Evolutionary conservation across 345 rosid species (phyloP).

Genomic region (Syzygium grande): DNA sequence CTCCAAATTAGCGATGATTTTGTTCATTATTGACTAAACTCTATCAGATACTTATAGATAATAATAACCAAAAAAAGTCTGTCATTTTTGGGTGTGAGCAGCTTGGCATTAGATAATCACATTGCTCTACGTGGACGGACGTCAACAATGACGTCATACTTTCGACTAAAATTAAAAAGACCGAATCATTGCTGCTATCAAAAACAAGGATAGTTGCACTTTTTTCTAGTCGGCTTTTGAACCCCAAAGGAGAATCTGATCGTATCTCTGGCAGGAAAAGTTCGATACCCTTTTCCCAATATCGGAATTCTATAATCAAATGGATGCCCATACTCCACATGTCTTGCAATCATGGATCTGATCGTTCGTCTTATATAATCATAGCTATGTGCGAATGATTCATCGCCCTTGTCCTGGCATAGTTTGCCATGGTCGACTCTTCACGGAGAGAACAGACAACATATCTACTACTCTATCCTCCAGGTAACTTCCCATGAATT

Average conservation of each 20-base stretch:
- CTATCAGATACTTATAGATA: not conserved
- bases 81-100: not conserved
- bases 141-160: not conserved
- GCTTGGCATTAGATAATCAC: not conserved
- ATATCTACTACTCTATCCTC: not conserved
- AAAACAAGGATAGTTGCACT: not conserved
- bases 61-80: not conserved
- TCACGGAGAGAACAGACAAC: not conserved
- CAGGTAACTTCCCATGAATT: not conserved
- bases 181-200: not conserved
- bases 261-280: not conserved
- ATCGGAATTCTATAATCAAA: not conserved
- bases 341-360: not conserved
- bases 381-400: not conserved
- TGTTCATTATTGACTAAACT: not conserved
- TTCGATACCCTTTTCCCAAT: not conserved
- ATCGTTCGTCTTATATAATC: not conserved
- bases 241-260: not conserved
- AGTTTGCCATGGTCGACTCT: not conserved
- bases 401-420: not conserved
- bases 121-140: not conserved
- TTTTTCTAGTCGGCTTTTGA: not conserved
- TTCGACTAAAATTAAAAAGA: not conserved
- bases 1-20: not conserved
- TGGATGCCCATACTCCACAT: not conserved